Evolutionary conservation across 2,329 filamentous ascomycete species (phyloP), one percentile per base, ranked within the genome.

Genomic region (Verticillium tricorpus): DNA sequence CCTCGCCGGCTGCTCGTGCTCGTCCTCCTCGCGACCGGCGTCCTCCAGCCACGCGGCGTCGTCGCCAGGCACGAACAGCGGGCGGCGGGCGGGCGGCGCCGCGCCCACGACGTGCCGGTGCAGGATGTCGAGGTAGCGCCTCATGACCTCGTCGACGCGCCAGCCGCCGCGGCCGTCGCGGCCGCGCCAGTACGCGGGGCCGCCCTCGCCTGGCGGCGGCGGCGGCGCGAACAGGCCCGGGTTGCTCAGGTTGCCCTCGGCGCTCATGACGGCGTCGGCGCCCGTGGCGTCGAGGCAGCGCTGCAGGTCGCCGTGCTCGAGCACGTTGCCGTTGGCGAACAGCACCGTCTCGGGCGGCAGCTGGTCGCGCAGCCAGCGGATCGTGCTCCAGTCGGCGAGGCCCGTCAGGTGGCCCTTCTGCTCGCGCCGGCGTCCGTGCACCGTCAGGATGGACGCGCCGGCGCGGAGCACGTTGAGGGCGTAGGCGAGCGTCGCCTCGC

Each of bases 371-470:
- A 99, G 76, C 71, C 91, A 94, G 5, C 88, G 85, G 61, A 99
- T 88, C 70, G 90, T 86, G n/a, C 78, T 79, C 95, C 95, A 99
- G 76, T 99, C 93, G 5, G 95, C 95, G 39, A 98, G 69, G 0
- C 95, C 95, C 0, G 95, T 99, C 70, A 96, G 85, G 72, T 99
- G 95, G 0, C 95, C 94, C 78, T 99, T 99, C 74, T 98, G 94
- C 70, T 98, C 93, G 66, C 95, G 82, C 65, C 86, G 84, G 39
- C 95, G 83, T 0, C 95, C 95, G 78, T 99, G 95, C 0, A 99
- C 91, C 0, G 95, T 95, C 64, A 99, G 82, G 61, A 98, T 93
- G 69, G 92, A 97, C 2, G 95, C 95, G 14, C 95, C 95, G 0
- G 95, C 93, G 3, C 82, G 85, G 7, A 99, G 77, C 1, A 98